Percentiles rank a stretch among this genome's conserved stretches.
phyloP scores from a whole-genome alignment of 108 stramenopile genomes.

The Aurantiochytrium sp. region DNA sequence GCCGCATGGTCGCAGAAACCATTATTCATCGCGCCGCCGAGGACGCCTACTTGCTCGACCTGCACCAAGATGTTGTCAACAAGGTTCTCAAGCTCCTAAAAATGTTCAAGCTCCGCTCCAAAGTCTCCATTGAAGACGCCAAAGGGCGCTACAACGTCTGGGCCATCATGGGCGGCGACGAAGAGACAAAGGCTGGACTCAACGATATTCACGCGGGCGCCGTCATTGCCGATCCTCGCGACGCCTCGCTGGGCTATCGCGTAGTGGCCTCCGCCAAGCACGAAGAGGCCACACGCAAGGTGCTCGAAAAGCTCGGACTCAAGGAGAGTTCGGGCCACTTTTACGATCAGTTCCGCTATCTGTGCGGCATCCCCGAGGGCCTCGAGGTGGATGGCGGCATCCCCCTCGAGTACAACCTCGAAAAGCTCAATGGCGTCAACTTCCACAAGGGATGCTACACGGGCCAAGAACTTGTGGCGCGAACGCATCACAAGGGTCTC shows the following conservation, averaged over 20 bases:
- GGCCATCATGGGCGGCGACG: neutral
- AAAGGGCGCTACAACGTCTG: neutral
- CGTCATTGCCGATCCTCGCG: neutral
- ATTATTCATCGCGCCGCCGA: neutral
- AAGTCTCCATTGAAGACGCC: neutral
- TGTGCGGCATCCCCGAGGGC: constrained; percentile 78
- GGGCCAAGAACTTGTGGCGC: constrained; percentile 92
- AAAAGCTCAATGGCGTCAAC: constrained; percentile 73
- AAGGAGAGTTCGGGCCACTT: constrained; percentile 38
- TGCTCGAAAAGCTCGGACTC: constrained; percentile 59
- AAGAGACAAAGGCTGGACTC: neutral
- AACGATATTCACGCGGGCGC: neutral
- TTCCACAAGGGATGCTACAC: constrained; percentile 96
- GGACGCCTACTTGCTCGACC: constrained; percentile 15
- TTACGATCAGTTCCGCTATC: constrained; percentile 59
- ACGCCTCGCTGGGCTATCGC: neutral
- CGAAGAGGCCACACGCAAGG: constrained; percentile 24
- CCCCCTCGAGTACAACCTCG: constrained; percentile 83
- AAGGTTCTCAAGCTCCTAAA: neutral
- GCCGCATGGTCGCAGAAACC: constrained; percentile 20
- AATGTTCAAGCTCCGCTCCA: constrained; percentile 17
- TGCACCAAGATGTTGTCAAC: neutral
- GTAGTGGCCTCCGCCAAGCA: neutral
- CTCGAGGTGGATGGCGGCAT: constrained; percentile 60
- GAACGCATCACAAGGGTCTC: constrained; percentile 81